phyloP scores from a whole-genome alignment of 306 rosid species.

The Prunus mongolica region DNA sequence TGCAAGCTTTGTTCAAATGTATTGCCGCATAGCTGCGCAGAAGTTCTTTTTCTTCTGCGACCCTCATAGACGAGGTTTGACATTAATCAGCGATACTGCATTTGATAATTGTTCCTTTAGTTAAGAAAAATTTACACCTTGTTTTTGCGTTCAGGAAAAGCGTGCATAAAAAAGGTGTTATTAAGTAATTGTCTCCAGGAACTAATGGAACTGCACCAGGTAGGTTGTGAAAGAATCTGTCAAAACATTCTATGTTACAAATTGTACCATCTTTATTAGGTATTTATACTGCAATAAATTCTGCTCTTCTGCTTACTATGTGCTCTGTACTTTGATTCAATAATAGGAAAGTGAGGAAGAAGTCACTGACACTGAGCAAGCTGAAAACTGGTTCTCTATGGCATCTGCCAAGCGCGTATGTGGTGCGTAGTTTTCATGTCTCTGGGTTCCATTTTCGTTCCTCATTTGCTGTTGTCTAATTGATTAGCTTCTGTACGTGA shows the following conservation, averaged over 20 bases:
- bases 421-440: constrained; percentile 57
- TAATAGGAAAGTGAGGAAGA: constrained; percentile 98
- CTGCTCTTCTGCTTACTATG: constrained; percentile 13
- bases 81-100: background rate
- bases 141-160: constrained; percentile 58
- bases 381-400: constrained; percentile 99
- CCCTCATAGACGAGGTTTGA: constrained; percentile 95
- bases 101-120: background rate
- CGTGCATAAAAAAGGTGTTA: constrained; percentile 96
- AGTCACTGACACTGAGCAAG: constrained; percentile 96
- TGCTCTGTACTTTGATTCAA: constrained; percentile 11
- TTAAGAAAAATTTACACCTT: background rate
- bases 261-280: background rate
- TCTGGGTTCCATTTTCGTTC: constrained; percentile 9
- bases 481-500: background rate
- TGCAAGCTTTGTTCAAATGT: constrained; percentile 60
- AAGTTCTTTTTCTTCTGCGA: constrained; percentile 98
- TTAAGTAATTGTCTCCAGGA: constrained; percentile 98
- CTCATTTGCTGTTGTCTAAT: background rate
- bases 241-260: background rate
- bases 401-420: constrained; percentile 97
- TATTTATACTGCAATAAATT: background rate
- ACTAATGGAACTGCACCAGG: constrained; percentile 99
- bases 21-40: constrained; percentile 95
- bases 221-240: constrained; percentile 23